phyloP scores from a whole-genome alignment of 148 eudicot species.

The Drosera capensis region DNA sequence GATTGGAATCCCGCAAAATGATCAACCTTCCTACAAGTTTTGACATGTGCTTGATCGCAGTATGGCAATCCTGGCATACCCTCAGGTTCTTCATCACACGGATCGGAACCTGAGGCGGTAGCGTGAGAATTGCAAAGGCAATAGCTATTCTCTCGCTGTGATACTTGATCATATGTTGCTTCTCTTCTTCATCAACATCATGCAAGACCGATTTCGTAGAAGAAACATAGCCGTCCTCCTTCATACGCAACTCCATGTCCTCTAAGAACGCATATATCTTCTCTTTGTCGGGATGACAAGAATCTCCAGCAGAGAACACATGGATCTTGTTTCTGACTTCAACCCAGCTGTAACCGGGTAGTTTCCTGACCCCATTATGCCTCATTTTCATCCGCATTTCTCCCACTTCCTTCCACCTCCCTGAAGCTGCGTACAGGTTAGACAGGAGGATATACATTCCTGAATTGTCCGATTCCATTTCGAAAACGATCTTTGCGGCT shows the following conservation, averaged over 20 bases:
- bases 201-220: constrained; percentile 22
- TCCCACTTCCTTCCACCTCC: constrained; percentile 29
- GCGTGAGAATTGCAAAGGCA: constrained; percentile 25
- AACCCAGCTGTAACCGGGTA: constrained; percentile 40
- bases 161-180: constrained; percentile 34
- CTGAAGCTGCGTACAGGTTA: constrained; percentile 34
- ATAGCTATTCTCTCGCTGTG: constrained; percentile 39
- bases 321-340: constrained; percentile 38
- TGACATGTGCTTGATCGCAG: constrained; percentile 31
- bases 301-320: constrained; percentile 28
- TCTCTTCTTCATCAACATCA: constrained; percentile 43
- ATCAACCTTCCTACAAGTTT: constrained; percentile 30
- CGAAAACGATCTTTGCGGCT: constrained; percentile 29
- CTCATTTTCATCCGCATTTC: constrained; percentile 30
- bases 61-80: constrained; percentile 39
- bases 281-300: constrained; percentile 19
- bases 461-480: constrained; percentile 30
- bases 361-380: constrained; percentile 24
- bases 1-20: constrained; percentile 31
- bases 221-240: constrained; percentile 26
- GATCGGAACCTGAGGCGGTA: constrained; percentile 24
- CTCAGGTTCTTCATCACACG: constrained; percentile 36
- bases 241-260: constrained; percentile 27
- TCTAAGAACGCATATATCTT: constrained; percentile 25
- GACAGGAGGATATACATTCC: constrained; percentile 40